phyloP scores from a whole-genome alignment of 129 eudicot genomes.

The Glebionis coronaria region DNA sequence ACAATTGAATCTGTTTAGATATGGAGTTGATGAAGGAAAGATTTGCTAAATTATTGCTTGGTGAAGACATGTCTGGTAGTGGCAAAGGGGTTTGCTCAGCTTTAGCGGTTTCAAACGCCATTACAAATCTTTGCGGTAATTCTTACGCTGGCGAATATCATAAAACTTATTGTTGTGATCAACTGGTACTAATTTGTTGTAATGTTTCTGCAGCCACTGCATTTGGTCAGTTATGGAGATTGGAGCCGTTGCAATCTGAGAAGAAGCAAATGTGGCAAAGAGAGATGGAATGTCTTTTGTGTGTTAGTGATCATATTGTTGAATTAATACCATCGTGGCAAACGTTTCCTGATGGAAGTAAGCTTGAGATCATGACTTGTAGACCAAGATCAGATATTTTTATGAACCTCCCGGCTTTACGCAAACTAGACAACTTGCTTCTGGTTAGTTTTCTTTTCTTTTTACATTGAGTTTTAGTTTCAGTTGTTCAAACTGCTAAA shows the following conservation, averaged over 20 bases:
- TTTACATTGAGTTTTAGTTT: neutral
- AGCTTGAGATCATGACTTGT: conserved; percentile 93
- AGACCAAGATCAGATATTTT: conserved; percentile 74
- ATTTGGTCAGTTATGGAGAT: conserved; percentile 92
- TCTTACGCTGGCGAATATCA: too few species aligned
- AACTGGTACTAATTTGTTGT: neutral
- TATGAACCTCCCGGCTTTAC: conserved; percentile 88
- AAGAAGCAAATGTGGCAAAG: conserved; percentile 90
- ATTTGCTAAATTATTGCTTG: conserved; percentile 78
- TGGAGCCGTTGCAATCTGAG: conserved; percentile 72
- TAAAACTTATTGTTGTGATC: neutral
- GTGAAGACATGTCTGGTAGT: conserved; percentile 97
- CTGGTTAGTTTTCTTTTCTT: conserved; percentile 44
- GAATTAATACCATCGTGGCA: conserved; percentile 88
- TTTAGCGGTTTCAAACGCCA: conserved; percentile 84
- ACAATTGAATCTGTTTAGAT: conserved; percentile 38
- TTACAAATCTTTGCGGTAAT: conserved; percentile 84
- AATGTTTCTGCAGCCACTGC: conserved; percentile 51
- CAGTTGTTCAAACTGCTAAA: neutral
- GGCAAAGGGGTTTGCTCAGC: conserved; percentile 94
- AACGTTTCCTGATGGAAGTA: conserved; percentile 83
- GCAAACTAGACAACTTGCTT: conserved; percentile 89
- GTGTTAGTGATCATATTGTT: conserved; percentile 85
- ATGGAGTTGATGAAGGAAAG: conserved; percentile 89
- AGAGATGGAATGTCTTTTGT: conserved; percentile 90